Conservation (phyloP, 805 yeast genomes). For the Metschnikowia orientalis region DNA sequence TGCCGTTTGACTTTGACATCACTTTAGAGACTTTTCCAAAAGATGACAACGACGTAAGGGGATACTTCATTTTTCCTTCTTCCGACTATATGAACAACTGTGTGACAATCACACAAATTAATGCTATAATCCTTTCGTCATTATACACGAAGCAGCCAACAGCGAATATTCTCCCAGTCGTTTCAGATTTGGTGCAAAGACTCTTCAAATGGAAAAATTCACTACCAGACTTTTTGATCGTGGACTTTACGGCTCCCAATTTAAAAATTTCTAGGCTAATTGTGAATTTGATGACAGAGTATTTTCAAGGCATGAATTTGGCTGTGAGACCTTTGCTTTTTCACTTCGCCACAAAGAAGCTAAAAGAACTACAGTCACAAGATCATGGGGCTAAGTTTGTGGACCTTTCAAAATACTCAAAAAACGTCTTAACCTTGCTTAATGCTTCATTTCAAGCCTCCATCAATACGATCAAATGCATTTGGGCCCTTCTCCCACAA, state of each 20-base stretch:
- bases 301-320: slow-evolving; percentile 74
- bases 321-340: slow-evolving; percentile 75
- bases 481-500: slow-evolving; percentile 71
- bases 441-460: slow-evolving; percentile 81
- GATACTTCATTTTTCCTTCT: slow-evolving; percentile 70
- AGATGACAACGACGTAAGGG: slow-evolving; percentile 49
- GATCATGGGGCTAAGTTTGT: slow-evolving; percentile 46
- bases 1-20: slow-evolving; percentile 71
- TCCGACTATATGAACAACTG: slow-evolving; percentile 74
- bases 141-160: slow-evolving; percentile 74
- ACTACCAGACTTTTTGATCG: slow-evolving; percentile 59
- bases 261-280: slow-evolving; percentile 59
- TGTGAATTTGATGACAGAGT: slow-evolving; percentile 76
- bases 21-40: slow-evolving; percentile 34
- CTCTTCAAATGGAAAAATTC: slow-evolving; percentile 63
- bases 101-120: slow-evolving; percentile 73
- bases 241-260: slow-evolving; percentile 53
- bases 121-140: slow-evolving; percentile 65
- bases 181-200: slow-evolving; percentile 63
- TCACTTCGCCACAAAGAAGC: slow-evolving; percentile 67
- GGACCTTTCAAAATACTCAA: slow-evolving; percentile 64
- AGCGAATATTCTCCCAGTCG: slow-evolving; percentile 68
- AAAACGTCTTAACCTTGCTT: slow-evolving; percentile 59
- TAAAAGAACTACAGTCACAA: slow-evolving; percentile 44
- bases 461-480: slow-evolving; percentile 64